Base-by-base conservation (phyloP, 1,284 basidiomycete species). In the Melampsora americana region DNA sequence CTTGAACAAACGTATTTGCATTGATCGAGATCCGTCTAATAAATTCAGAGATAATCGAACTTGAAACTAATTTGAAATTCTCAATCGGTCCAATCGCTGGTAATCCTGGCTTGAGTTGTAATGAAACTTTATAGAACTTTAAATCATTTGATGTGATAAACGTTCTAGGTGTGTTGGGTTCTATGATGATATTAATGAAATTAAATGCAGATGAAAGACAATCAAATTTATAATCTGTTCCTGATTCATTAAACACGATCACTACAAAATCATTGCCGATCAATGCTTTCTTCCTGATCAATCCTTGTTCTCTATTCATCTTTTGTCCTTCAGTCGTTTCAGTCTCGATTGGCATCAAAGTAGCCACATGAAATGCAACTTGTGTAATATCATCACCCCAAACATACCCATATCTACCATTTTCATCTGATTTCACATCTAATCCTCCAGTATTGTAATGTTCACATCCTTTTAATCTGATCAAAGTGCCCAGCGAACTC, bases 301-400 rank as follows among this genome's bases (percentile, higher is more conserved):
- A 65, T 59, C 66, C 61, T 65, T 73, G 46, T 11, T 66, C 62
- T 26, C 53, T 79, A 69, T 75, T 81, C 80, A n/a, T 73, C 14
- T 14, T 16, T 16, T 44, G 14, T 81, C 93, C 90, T 71, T 87
- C 83, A 11, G 23, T 2, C 0, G 9, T 59, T 12, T 23, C 11
- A 6, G 86, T 82, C n/a, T 85, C 83, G 69, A 89, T 90, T 1
- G 96, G 96, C 96, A 99, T 99, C 84, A 99, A 89, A 0, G 96
- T 99, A 1, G 95, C 92, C 0, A 93, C 91, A 83, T 99, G 96
- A 83, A 93, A 99, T 69, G 97, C 87, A 77, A 97, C 89, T 82
- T 99, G 96, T 20, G 91, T 90, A 61, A 97, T 95, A 81, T 97
- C 94, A 83, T 99, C 94, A 90, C 93, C 95, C 95, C 95, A 99